phyloP scores from a whole-genome alignment of 116 monocot species.

The Iris pallida region DNA sequence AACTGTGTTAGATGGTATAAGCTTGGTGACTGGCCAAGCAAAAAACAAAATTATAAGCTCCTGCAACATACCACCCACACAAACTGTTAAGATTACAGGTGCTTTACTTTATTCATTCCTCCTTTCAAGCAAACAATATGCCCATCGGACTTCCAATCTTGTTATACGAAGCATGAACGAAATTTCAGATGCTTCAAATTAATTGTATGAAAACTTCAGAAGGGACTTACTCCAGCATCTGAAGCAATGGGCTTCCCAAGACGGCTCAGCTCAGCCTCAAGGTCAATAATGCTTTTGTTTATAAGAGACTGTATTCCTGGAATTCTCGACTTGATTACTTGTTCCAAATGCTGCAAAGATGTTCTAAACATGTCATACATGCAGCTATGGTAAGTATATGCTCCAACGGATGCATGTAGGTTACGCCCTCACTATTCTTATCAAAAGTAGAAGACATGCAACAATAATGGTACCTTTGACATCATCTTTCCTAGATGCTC shows the following conservation, averaged over 20 bases:
- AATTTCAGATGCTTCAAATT: background rate
- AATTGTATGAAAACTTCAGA: background rate
- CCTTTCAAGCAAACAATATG: background rate
- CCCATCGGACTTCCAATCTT: background rate
- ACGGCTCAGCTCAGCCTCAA: conserved; percentile 67
- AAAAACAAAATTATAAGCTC: background rate
- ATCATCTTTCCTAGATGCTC: conserved; percentile 64
- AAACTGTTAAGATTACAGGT: background rate
- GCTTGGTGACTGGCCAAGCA: background rate
- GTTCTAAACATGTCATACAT: too few relatives aligned
- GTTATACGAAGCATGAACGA: background rate
- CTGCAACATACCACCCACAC: background rate
- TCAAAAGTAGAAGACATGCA: background rate
- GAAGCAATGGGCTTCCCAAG: conserved; percentile 78
- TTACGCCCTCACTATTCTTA: background rate
- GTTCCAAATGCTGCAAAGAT: conserved; percentile 66
- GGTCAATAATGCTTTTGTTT: conserved; percentile 65
- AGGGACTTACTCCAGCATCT: conserved; percentile 71
- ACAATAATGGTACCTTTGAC: conserved; percentile 36
- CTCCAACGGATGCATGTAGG: too few relatives aligned
- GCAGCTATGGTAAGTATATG: too few relatives aligned
- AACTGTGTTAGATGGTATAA: too few relatives aligned
- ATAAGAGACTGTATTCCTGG: conserved; percentile 82
- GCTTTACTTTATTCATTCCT: background rate
- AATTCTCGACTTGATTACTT: conserved; percentile 76